phyloP scores from a whole-genome alignment of 2,329 filamentous ascomycete genomes.

The Dichotomopilus funicola region DNA sequence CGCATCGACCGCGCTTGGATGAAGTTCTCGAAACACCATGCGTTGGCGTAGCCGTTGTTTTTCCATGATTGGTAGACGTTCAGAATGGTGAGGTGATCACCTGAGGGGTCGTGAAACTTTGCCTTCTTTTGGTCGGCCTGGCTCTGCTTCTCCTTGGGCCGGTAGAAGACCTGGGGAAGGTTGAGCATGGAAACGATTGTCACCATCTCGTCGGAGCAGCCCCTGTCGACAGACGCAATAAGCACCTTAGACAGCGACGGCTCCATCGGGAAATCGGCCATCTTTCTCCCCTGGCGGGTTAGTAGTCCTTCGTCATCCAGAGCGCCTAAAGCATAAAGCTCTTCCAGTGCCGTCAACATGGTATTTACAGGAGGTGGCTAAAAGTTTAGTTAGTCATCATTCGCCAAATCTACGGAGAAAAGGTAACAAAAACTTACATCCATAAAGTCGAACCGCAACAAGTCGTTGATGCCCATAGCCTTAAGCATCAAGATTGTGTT shows the following conservation, averaged over 20 bases:
- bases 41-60: slow-evolving; percentile 67
- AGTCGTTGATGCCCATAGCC: slow-evolving; percentile 97
- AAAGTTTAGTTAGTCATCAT: slow-evolving; percentile 4
- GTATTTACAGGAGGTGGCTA: slow-evolving; percentile 87
- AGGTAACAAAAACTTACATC: slow-evolving; percentile 40
- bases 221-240: slow-evolving; percentile 78
- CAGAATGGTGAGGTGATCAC: slow-evolving; percentile 88
- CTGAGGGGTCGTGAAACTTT: slow-evolving; percentile 92
- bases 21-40: slow-evolving; percentile 98
- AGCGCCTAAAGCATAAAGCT: slow-evolving; percentile 84
- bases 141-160: slow-evolving; percentile 93
- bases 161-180: slow-evolving; percentile 80
- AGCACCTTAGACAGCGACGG: slow-evolving; percentile 85
- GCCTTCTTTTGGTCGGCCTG: slow-evolving; percentile 96
- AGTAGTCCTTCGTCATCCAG: slow-evolving; percentile 92
- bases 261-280: slow-evolving; percentile 99
- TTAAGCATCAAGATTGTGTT: slow-evolving; percentile 96
- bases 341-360: slow-evolving; percentile 92
- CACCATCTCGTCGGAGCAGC: slow-evolving; percentile 89
- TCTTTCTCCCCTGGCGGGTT: slow-evolving; percentile 86
- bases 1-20: slow-evolving; percentile 87
- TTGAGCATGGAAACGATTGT: slow-evolving; percentile 94
- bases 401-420: not conserved
- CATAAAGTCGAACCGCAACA: slow-evolving; percentile 98
- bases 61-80: slow-evolving; percentile 99